Conservation (phyloP, 2,329 filamentous ascomycete genomes). For the Domatiomyces globalis region DNA sequence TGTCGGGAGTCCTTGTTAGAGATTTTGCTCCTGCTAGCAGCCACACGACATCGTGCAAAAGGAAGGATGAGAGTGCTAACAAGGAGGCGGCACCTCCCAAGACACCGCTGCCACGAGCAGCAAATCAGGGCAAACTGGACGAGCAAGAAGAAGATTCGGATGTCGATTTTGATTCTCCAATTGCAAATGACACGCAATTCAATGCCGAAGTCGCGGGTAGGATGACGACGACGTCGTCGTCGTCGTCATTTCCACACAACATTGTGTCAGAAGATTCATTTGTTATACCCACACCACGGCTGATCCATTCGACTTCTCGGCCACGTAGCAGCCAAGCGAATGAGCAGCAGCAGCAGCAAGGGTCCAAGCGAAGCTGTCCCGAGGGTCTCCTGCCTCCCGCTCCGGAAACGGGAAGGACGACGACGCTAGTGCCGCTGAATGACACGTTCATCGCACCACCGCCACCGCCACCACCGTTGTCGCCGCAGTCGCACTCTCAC, state of each 20-base stretch:
- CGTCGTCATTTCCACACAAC: slow-evolving; percentile 6
- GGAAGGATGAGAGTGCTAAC: neutral
- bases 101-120: neutral
- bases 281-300: neutral
- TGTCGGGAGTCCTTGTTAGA: neutral
- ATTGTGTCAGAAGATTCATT: neutral
- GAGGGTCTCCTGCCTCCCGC: neutral
- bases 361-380: neutral
- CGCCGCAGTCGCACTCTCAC: slow-evolving; percentile 3
- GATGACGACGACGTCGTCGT: neutral
- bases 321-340: neutral
- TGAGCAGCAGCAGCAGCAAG: neutral
- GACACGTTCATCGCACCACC: slow-evolving; percentile 1
- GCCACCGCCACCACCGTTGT: slow-evolving; percentile 6
- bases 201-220: slow-evolving; percentile 9
- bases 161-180: slow-evolving; percentile 12
- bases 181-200: slow-evolving; percentile 16
- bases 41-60: neutral
- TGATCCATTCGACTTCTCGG: neutral
- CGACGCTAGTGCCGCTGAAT: slow-evolving; percentile 13
- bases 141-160: slow-evolving; percentile 1
- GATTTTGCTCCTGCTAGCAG: neutral
- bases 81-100: neutral
- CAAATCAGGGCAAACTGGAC: neutral
- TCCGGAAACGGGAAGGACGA: slow-evolving; percentile 1